Evolutionary conservation across 2,329 filamentous ascomycete genomes (phyloP), one percentile per base, ranked within the genome.

Genomic region (Aureobasidium lini): DNA sequence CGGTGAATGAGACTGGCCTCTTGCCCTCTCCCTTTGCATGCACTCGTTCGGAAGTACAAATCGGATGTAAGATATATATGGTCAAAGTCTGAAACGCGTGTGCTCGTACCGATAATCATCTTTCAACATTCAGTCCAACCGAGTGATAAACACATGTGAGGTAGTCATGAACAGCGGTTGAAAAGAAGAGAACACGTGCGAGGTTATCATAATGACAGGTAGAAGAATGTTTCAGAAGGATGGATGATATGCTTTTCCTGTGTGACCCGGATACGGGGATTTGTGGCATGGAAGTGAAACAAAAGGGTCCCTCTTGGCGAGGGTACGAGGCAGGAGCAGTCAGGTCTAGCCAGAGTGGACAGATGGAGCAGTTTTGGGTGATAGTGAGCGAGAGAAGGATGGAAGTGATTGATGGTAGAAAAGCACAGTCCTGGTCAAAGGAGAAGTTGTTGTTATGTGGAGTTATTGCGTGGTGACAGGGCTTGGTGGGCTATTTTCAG

Each of bases 401-500:
- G 46, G 46, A 4, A 49, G 13, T 13, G 16, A 7, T 23, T 4
- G 15, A 29, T 10, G 32, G 47, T 6, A 49, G 18, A 50, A 13
- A 29, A 34, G 34, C 1, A 52, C 34, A 52, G 48, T 52, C 48
- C 29, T 52, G 48, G 18, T 39, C 36, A 11, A 34, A 7, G 32
- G 7, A 4, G 10, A 15, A 7, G 6, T 15, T 29, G 48, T 39
- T 52, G 47, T 29, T 36, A 40, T 49, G 46, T 36, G 46, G 46
- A 49, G 46, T 36, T 4, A n/a, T 36, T 13, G 37, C 10, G 37
- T 15, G 15, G 10, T 40, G 48, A 52, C 48, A 52, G 48, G 48
- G 34, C 48, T 52, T 40, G 47, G 48, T 52, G 48, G 47, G 48
- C 48, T 52, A 52, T 52, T 52, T 52, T 40, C 11, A 44, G 42